Base-by-base conservation (phyloP, 2,329 filamentous ascomycete species). In the Metarhizium robertsii region DNA sequence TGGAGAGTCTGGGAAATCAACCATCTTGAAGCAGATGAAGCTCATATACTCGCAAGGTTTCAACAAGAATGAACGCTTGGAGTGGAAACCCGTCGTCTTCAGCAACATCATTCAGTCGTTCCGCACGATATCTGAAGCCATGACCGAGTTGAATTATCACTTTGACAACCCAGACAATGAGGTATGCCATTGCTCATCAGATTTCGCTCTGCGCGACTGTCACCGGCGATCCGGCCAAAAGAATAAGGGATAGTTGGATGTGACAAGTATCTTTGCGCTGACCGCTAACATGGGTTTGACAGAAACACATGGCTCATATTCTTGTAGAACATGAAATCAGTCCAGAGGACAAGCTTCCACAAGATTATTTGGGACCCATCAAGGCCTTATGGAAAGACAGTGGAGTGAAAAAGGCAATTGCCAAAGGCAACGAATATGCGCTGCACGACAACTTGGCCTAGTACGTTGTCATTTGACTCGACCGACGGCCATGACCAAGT, bases 11-110 rank as follows among this genome's bases (percentile, higher is more conserved):
- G 72, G 92, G 61, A 97, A 97, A 74, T 96, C 92, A 8, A 97
- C 92, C 1, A 92, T 97, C 57, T 83, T 97, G 61, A 97, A 97
- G 77, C 92, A 97, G 78, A 97, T 99, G 94, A 92, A 92, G 71
- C 85, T 99, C 72, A 96, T 99, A 64, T 94, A 97, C 71, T 85
- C 90, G 14, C 86, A 91, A 71, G 92, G 94, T 52, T 97, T 97
- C 75, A 90, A 85, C 66, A 88, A 89, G 65, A 85, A 83, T 61
- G 94, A 97, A 71, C 89, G 91, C 71, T 84, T 95, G 61, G 90
- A 96, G 77, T 95, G 90, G 81, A 91, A 94, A 64, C 88, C 91
- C 16, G 92, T 96, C 66, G 92, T 97, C 62, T 97, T 96, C 73
- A 92, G 87, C 72, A 99, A 99, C 71, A 81, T 97, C 61, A 79